Conservation (phyloP, 2,329 filamentous ascomycete species). For the Orbilia brochopaga region DNA sequence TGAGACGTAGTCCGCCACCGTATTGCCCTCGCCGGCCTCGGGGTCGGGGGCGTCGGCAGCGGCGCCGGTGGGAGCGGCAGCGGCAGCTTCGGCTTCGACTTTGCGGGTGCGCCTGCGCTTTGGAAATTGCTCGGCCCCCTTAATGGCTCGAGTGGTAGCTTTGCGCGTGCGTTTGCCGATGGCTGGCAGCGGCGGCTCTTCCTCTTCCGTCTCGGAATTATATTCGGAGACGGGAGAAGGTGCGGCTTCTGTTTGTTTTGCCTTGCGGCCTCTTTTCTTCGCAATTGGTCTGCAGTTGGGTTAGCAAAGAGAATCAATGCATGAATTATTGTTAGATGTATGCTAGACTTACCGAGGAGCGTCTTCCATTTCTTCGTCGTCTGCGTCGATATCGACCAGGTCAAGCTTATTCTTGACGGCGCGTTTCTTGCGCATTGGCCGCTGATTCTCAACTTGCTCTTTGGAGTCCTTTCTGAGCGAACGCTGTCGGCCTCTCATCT, state of each 20-base stretch:
- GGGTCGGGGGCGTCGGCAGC: not conserved
- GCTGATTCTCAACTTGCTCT: conserved; percentile 19
- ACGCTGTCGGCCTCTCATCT: conserved; percentile 3
- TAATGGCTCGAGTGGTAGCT: conserved; percentile 45
- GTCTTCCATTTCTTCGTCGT: conserved; percentile 43
- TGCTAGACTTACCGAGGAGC: conserved; percentile 22
- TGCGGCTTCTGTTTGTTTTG: conserved; percentile 18
- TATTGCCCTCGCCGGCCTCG: conserved; percentile 23
- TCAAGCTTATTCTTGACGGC: conserved; percentile 22
- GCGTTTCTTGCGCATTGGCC: conserved; percentile 14
- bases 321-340: not conserved
- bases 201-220: conserved; percentile 35
- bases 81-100: not conserved
- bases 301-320: not conserved
- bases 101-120: conserved; percentile 41
- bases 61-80: no score
- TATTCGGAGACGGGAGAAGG: conserved; percentile 44
- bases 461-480: conserved; percentile 9
- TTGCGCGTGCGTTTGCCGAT: conserved; percentile 43
- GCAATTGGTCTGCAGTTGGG: not conserved
- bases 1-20: conserved; percentile 27
- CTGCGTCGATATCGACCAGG: conserved; percentile 13
- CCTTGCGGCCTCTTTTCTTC: conserved; percentile 18
- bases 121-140: conserved; percentile 43
- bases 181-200: conserved; percentile 8